Evolutionary conservation across 768 basidiomycete genomes (phyloP).

Genomic region (Scleroderma bovista): DNA sequence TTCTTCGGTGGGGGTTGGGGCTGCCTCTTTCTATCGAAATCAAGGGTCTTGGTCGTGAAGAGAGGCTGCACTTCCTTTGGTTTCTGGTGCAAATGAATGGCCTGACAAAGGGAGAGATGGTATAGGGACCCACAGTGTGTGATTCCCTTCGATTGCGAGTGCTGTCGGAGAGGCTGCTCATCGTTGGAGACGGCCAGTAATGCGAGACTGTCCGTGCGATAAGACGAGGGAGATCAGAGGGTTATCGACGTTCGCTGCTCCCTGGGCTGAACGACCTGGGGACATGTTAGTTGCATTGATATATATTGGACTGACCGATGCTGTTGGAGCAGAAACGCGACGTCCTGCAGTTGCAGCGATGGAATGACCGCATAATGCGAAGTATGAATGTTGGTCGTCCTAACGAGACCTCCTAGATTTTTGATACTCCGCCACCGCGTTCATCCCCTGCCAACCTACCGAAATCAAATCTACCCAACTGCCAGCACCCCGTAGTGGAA

Average conservation of each 20-base stretch:
- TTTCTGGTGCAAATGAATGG: constrained; percentile 16
- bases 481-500: constrained; percentile 11
- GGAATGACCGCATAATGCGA: constrained; percentile 13
- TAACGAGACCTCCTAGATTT: not conserved
- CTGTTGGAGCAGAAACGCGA: constrained; percentile 23
- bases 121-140: constrained; percentile 12
- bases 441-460: constrained; percentile 5
- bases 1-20: constrained; percentile 10
- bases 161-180: constrained; percentile 6
- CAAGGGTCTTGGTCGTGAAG: constrained; percentile 18
- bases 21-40: constrained; percentile 21
- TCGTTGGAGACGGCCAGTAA: constrained; percentile 4
- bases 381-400: not conserved
- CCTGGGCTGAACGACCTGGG: constrained; percentile 5
- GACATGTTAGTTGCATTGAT: constrained; percentile 7
- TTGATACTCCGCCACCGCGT: constrained; percentile 27
- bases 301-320: constrained; percentile 21
- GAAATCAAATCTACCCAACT: too few relatives aligned
- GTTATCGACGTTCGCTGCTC: constrained; percentile 5
- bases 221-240: constrained; percentile 7
- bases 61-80: constrained; percentile 15
- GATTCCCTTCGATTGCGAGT: constrained; percentile 16
- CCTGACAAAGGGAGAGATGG: constrained; percentile 8
- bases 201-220: not conserved
- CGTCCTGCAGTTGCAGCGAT: constrained; percentile 29